phyloP scores from a whole-genome alignment of 768 basidiomycete genomes.

The Mycena polygramma region DNA sequence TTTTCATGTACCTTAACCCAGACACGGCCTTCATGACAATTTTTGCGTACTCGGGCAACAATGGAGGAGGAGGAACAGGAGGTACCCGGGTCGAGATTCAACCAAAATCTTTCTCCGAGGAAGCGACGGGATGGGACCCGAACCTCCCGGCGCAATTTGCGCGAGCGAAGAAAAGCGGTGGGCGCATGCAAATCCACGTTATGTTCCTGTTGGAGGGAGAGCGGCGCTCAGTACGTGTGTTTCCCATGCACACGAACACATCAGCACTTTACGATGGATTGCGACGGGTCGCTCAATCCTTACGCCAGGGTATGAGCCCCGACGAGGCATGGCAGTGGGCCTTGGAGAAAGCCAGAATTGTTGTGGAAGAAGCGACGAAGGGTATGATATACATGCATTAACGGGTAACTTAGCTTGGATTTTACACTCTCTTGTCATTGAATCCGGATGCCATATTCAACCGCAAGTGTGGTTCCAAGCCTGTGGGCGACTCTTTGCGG shows the following conservation, averaged over 20 bases:
- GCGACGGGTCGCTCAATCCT: no score
- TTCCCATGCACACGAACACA: not conserved
- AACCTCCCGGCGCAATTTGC: not conserved
- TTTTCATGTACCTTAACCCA: conserved; percentile 1
- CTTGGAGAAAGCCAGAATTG: no score
- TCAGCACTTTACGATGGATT: not conserved
- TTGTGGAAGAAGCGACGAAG: no score
- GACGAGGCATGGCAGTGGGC: no score
- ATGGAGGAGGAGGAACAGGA: no score
- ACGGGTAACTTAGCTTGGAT: no score
- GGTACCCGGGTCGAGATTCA: not conserved
- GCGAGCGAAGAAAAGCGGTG: not conserved
- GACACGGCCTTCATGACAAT: not conserved
- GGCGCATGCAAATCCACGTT: not conserved
- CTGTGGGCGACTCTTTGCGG: no score
- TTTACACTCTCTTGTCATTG: no score
- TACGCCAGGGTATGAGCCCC: no score
- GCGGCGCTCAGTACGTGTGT: not conserved
- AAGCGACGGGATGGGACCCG: not conserved
- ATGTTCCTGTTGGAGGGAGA: not conserved
- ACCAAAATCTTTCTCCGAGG: not conserved
- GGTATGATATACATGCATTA: no score
- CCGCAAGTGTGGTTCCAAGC: no score
- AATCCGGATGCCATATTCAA: no score
- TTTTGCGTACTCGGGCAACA: not conserved